Conservation (phyloP, 441 rosid genomes). For the Mallotus japonicus region DNA sequence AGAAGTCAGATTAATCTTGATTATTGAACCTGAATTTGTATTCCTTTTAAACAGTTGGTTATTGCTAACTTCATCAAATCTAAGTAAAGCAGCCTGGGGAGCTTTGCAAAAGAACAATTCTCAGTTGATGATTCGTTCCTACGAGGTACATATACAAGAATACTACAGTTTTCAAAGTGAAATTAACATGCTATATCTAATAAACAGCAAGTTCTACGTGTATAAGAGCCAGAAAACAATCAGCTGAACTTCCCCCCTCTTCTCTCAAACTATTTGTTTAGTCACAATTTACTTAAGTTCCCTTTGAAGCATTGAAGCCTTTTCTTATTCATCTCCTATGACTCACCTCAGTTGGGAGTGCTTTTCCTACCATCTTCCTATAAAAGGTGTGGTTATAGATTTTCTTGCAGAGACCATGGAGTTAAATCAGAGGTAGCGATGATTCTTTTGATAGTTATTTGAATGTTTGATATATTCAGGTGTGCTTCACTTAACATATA, state of each 20-base stretch:
- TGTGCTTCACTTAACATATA: background rate
- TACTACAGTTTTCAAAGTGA: too few species aligned
- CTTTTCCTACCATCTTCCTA: conserved; percentile 55
- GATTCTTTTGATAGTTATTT: background rate
- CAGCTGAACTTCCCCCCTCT: background rate
- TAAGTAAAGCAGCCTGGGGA: conserved; percentile 99
- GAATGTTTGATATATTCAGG: background rate
- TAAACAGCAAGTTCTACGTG: background rate
- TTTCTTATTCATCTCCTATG: background rate
- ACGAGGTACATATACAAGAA: conserved; percentile 52
- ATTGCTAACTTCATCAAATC: conserved; percentile 84
- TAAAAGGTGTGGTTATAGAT: conserved; percentile 30
- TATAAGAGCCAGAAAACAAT: background rate
- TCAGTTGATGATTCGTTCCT: conserved; percentile 93
- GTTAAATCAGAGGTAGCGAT: conserved; percentile 36
- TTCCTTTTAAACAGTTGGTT: conserved; percentile 58
- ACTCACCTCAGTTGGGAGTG: conserved; percentile 66
- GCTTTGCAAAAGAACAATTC: conserved; percentile 89
- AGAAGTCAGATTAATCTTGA: background rate
- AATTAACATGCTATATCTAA: too few species aligned
- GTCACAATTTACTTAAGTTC: background rate
- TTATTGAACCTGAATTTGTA: conserved; percentile 3
- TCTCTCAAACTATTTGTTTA: too few species aligned
- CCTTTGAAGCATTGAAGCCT: background rate
- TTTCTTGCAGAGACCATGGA: conserved; percentile 57